Evolutionary conservation across 2,329 filamentous ascomycete genomes (phyloP), one percentile per base, ranked within the genome.

Genomic region (Colletotrichum somersetense): DNA sequence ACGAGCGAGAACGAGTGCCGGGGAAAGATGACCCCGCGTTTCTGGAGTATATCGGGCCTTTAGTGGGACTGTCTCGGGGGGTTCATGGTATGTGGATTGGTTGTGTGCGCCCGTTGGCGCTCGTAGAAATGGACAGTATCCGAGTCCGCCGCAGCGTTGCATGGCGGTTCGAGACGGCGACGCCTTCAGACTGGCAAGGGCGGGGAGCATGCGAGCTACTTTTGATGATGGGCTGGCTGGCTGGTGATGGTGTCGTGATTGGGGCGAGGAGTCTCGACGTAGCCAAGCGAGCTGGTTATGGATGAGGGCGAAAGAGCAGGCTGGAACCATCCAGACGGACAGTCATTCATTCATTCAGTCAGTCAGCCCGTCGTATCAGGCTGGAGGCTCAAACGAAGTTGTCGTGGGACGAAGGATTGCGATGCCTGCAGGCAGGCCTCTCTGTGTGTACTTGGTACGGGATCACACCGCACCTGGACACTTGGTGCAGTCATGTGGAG

Each of bases 31-130:
- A 61, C 58, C 58, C 58, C 42, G 44, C 44, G 58, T 50, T 62
- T 18, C 44, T 62, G 30, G 44, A 67, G 65, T n/a, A 67, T 62
- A 67, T 67, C 57, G 65, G 65, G 35, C 65, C 65, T 62, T 62
- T 53, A 38, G 65, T 67, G 57, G 65, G 48, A 62, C 65, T 50
- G n/a, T n/a, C n/a, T 46, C 18, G 16, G 42, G 42, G 12, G 5
- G 33, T 3, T 30, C 30, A 6, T 38, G 35, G 7, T 7, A 20
- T 48, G 30, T 44, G 35, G 38, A n/a, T 44, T 44, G 3, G n/a
- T 16, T 33, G 5, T 42, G 8, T 35, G 58, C 58, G 44, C 23
- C 16, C 26, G 50, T 23, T 38, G 40, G 57, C 46, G 35, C 65
- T 33, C 35, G 65, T 56, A 46, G 35, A 20, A 2, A 33, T 62